Evolutionary conservation across 2,329 filamentous ascomycete genomes (phyloP), one percentile per base, ranked within the genome.

Genomic region (Beauveria pseudobassiana): DNA sequence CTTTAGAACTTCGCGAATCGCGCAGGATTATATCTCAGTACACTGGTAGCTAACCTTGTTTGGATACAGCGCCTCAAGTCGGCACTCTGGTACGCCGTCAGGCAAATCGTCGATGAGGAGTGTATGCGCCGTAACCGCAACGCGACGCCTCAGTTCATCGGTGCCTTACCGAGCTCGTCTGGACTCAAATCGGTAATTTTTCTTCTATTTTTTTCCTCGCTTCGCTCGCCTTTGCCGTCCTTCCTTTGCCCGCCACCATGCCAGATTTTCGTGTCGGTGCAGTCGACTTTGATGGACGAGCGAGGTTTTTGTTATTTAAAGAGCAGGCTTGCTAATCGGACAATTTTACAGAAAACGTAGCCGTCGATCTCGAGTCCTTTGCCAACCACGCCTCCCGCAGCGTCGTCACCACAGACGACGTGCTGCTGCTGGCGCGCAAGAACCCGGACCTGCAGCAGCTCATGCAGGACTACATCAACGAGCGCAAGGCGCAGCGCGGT

Each of bases 61-160:
- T 18, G 34, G 9, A 30, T 49, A 9, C 66, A 96, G 88, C 87
- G 88, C 65, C 83, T 95, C 69, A 96, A 96, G 79, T 86, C 89
- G 42, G 89, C 90, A 16, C 83, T 96, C 26, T 96, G 91, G 91
- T 88, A 88, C 70, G 84, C 87, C 26, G 84, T 96, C 63, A 90
- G 91, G 66, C 89, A 91, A 72, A 93, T 96, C 63, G 90, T 96
- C 65, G 93, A 98, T 72, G 87, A 93, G 66, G 89, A 96, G 71
- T 88, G 87, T 12, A 64, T 77, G 34, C 67, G 68, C 18, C 72
- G 74, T 59, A 75, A 90, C 70, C 83, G 91, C 65, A 97, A 96
- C 74, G 91, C 93, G 7, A 96, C 93, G 28, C 91, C 91, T 1
- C 91, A 96, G 70, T 96, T 96, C 73, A 96, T 96, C 67, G 91